Percentiles rank a stretch among this genome's conserved stretches.
These are phyloP conservation scores for Beauveria varroae DNA, from an alignment of 2,329 filamentous ascomycete genomes.

Conservation along the genomic window DNA sequence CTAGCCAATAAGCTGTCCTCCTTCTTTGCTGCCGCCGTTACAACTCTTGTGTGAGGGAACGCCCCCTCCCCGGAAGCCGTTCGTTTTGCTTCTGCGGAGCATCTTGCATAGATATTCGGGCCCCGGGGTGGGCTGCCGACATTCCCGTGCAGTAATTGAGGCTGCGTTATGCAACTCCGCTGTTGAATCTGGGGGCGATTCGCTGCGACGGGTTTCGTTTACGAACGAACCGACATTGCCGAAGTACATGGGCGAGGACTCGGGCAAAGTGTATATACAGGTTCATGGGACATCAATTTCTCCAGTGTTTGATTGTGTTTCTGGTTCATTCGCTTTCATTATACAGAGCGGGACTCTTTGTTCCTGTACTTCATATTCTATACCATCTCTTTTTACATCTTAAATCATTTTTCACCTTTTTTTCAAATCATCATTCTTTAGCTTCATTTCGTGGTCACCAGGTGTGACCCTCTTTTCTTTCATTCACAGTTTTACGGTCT, in stretches of 20 bases:
- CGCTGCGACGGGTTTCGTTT: not conserved
- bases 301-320: not conserved
- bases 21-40: not conserved
- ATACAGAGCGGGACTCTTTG: not conserved
- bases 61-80: not conserved
- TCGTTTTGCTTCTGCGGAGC: not conserved
- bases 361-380: not conserved
- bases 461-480: slow-evolving; percentile 1
- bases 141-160: not conserved
- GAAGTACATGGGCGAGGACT: not conserved
- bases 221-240: not conserved
- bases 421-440: not conserved
- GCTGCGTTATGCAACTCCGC: not conserved
- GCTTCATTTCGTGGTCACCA: not conserved
- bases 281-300: not conserved
- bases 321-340: not conserved
- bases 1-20: not conserved
- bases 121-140: not conserved
- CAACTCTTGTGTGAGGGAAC: not conserved
- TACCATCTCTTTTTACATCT: not conserved
- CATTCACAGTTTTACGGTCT: not conserved
- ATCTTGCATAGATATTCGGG: not conserved
- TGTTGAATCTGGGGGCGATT: not conserved
- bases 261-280: not conserved
- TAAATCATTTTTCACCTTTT: not conserved